A percentile compares a stretch with the other conserved stretches of the same genome.
These are phyloP conservation scores for Fusarium brachygibbosum DNA, from an alignment of 2,329 filamentous ascomycete genomes.

Conservation along the genomic window DNA sequence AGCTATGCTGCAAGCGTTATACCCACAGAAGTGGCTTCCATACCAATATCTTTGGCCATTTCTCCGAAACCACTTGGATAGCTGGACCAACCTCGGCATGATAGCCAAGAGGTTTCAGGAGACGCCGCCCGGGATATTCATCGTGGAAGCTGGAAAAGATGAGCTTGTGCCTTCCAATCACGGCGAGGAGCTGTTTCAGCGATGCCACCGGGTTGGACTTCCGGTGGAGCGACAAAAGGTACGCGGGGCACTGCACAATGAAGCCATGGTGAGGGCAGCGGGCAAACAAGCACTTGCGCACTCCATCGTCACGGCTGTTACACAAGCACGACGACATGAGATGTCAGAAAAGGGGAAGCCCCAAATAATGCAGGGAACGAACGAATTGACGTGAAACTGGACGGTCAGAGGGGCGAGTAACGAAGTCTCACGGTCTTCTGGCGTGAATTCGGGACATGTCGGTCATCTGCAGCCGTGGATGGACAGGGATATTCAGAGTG, in stretches of 20 bases:
- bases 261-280: conserved; percentile 61
- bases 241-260: conserved; percentile 68
- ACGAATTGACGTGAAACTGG: conserved; percentile 27
- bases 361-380: conserved; percentile 14
- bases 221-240: conserved; percentile 61
- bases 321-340: conserved; percentile 28
- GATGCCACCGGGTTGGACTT: conserved; percentile 63
- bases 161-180: conserved; percentile 70
- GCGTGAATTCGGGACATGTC: conserved; percentile 49
- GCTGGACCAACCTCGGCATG: conserved; percentile 62
- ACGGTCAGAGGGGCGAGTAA: conserved; percentile 22
- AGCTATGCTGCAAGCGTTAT: conserved; percentile 78
- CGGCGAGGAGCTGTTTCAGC: conserved; percentile 59
- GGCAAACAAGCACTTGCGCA: conserved; percentile 48
- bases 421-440: conserved; percentile 28
- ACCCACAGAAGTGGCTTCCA: conserved; percentile 84
- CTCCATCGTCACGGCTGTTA: conserved; percentile 46
- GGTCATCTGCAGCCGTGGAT: conserved; percentile 38
- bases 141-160: conserved; percentile 70
- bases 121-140: conserved; percentile 58
- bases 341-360: conserved; percentile 11
- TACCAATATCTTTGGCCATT: conserved; percentile 83
- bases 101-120: conserved; percentile 53
- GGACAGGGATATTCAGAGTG: conserved; percentile 38
- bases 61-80: conserved; percentile 73